Evolutionary conservation across 78 protist genomes (phyloP), one percentile per base, ranked within the genome.

Genomic region (Kipferlia bialata): DNA sequence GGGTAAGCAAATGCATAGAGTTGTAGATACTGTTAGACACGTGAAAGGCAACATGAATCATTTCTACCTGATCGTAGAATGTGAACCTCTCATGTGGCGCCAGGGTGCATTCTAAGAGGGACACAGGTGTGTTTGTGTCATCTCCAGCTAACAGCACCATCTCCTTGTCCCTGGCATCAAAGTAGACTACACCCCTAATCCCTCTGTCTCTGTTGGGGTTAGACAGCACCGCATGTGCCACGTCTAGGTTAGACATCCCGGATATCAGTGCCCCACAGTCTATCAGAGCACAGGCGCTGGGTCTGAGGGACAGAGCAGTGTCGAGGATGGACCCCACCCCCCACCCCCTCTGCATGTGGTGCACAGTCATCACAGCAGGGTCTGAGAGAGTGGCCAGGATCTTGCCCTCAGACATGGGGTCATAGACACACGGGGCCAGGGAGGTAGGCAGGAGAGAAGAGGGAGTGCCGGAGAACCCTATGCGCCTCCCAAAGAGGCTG

Each of bases 251-350:
- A 44, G 64, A 31, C 53, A 73, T 12, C 26, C 82, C 82, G 31
- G 89, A 80, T 32, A 84, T 70, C 39, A 76, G 73, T 15, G 89
- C 89, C 17, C 89, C 89, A 2, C 85, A 77, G 78, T 84, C 89
- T 48, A 84, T 84, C 39, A 84, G 82, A 31, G 89, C 77, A 17
- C 61, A 39, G 3, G 77, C 71, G 7, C 51, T 3, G 20, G 82
- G 76, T 44, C 77, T 64, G 48, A 58, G 67, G 32, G 24, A 5
- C 34, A 66, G 56, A 1, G 55, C 20, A 2, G 7, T 2, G 15
- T 67, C 48, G 29, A 67, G 33, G 26, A 67, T 44, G 10, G 33
- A 31, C 15, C 28, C 33, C 7, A 20, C 31, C 2, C 44, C 22
- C 70, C 70, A 60, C 13, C 31, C 48, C 32, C 31, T 2, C 10